phyloP scores from a whole-genome alignment of 805 yeast species.

The Zygoascus flipseniorum region DNA sequence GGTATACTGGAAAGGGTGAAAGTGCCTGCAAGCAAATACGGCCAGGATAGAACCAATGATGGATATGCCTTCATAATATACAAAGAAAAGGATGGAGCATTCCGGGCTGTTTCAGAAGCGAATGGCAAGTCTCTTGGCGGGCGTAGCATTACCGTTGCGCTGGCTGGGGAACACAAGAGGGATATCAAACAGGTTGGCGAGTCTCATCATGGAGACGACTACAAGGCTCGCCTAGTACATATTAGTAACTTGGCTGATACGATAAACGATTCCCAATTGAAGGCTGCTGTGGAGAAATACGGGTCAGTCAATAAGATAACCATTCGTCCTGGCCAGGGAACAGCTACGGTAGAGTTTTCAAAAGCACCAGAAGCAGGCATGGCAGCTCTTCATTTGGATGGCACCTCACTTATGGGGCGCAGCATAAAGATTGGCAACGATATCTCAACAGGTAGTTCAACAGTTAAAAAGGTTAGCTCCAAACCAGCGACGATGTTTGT shows the following conservation, averaged over 20 bases:
- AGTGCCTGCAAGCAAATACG: constrained; percentile 36
- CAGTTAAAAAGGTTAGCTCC: background rate
- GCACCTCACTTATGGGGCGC: background rate
- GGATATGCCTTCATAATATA: constrained; percentile 65
- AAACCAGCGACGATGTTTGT: constrained; percentile 6
- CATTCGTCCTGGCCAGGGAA: constrained; percentile 6
- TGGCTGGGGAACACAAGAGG: background rate
- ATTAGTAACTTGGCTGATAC: constrained; percentile 14
- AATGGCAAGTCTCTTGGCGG: constrained; percentile 38
- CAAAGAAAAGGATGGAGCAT: constrained; percentile 36
- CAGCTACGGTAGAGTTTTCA: constrained; percentile 12
- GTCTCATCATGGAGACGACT: background rate
- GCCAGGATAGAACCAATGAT: constrained; percentile 34
- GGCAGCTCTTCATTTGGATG: constrained; percentile 15
- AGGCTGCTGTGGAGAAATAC: constrained; percentile 6
- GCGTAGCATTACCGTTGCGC: constrained; percentile 34
- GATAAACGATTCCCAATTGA: constrained; percentile 4
- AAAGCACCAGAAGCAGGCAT: constrained; percentile 11
- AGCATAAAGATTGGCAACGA: background rate
- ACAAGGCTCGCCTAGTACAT: constrained; percentile 4
- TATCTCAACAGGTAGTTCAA: background rate
- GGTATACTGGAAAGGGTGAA: constrained; percentile 35
- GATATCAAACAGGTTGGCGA: background rate
- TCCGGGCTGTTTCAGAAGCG: constrained; percentile 32
- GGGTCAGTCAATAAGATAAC: constrained; percentile 7